phyloP scores from a whole-genome alignment of 495 filamentous ascomycete genomes.

The Aspergillus ostianus region DNA sequence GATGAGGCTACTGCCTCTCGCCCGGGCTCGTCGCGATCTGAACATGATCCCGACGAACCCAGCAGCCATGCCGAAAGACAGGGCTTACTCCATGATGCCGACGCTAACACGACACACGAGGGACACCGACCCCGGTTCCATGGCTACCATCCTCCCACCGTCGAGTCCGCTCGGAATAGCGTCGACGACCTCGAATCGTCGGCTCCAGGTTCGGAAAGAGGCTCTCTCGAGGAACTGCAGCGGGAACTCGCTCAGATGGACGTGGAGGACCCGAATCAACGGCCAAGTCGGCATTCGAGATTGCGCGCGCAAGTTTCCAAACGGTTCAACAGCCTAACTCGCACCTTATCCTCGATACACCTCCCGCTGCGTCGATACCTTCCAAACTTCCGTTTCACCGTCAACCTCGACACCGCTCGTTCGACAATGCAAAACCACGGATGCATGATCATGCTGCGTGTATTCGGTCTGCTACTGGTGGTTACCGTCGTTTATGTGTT shows the following conservation, averaged over 20 bases:
- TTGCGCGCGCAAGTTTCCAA: constrained; percentile 54
- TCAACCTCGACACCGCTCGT: constrained; percentile 31
- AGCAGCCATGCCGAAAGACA: constrained; percentile 63
- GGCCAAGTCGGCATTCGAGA: constrained; percentile 36
- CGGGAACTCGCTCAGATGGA: constrained; percentile 89
- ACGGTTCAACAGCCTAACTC: constrained; percentile 51
- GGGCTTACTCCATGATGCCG: constrained; percentile 48
- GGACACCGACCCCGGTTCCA: constrained; percentile 28
- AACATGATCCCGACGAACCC: constrained; percentile 52
- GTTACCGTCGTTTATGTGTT: constrained; percentile 75
- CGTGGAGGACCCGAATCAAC: constrained; percentile 65
- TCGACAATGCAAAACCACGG: constrained; percentile 34
- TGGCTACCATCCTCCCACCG: constrained; percentile 73
- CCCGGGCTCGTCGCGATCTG: constrained; percentile 60
- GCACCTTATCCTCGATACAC: constrained; percentile 54
- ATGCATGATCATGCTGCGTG: constrained; percentile 63
- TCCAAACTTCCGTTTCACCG: constrained; percentile 38
- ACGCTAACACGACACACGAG: constrained; percentile 29
- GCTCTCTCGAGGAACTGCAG: constrained; percentile 60
- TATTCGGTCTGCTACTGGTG: constrained; percentile 73
- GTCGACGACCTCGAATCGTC: constrained; percentile 54
- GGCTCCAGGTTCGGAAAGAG: constrained; percentile 38
- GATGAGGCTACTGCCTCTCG: constrained; percentile 78
- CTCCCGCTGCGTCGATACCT: constrained; percentile 53
- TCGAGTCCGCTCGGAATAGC: constrained; percentile 66